Evolutionary conservation across 2,329 filamentous ascomycete species (phyloP), one percentile per base, ranked within the genome.

Genomic region (Epichloe amarillans): DNA sequence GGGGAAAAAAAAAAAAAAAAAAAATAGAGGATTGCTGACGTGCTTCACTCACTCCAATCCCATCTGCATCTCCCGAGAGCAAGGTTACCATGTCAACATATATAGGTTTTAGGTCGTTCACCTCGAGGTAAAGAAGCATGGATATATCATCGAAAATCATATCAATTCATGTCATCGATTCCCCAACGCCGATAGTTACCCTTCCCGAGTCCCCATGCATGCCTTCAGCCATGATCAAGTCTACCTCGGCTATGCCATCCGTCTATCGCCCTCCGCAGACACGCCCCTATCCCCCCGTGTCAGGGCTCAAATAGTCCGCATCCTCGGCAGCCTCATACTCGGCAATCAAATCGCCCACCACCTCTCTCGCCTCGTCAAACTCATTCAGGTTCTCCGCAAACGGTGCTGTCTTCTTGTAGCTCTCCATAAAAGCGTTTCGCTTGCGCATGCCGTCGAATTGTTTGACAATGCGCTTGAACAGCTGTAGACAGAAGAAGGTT

Each of bases 321-420:
- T 86, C 79, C 68, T 98, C 93, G 4, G 93, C 93, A 33, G 91
- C 90, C 70, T 97, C 91, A 65, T 98, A 98, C 73, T 98, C 93
- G 48, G 81, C 79, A 63, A 97, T 91, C 55, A 97, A 71, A 66
- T 95, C 91, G 61, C 84, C 82, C 19, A 97, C 91, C 5, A 97
- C 91, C 62, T 93, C 85, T 57, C 87, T 81, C 36, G 93, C 87
- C 68, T 96, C 90, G 65, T 98, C 94, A 61, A 98, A 98, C 68
- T 98, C 91, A 58, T 86, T 80, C 41, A 98, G 72, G 42, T 90
- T 93, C 57, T 97, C 91, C 0, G 88, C 77, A 67, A 98, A 98
- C 1, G 90, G 88, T 0, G 88, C 84, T 53, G 95, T 94, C 67
- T 93, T 93, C 72, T 95, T 97, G 71, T 98, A 98, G 45, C 82